Percentiles rank a stretch among this genome's conserved stretches.
phyloP scores from a whole-genome alignment of 768 basidiomycete species.

The Pisolithus sp. region DNA sequence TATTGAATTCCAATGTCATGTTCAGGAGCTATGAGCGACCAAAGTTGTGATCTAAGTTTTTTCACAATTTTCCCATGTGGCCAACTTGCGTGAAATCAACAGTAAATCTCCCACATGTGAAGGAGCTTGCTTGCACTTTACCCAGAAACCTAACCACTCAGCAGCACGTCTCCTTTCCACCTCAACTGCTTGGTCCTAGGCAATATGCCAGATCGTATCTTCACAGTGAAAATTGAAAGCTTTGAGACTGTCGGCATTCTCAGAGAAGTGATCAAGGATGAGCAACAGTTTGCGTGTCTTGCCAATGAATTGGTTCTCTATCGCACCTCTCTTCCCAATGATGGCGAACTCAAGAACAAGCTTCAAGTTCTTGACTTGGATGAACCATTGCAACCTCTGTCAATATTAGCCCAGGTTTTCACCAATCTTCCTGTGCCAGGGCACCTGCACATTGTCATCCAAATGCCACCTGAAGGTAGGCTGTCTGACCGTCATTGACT shows the following conservation, averaged over 20 bases:
- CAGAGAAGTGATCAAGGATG: neutral
- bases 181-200: neutral
- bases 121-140: no score
- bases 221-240: neutral
- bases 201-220: neutral
- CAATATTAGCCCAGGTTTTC: neutral
- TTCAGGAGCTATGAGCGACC: no score
- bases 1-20: no score
- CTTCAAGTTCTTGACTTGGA: neutral
- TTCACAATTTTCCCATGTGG: no score
- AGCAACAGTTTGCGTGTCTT: no score
- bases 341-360: neutral
- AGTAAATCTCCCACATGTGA: no score
- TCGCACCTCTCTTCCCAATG: neutral
- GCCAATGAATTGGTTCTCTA: no score
- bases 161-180: neutral
- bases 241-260: neutral
- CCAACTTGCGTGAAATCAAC: no score
- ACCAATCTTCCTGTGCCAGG: neutral
- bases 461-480: neutral
- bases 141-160: no score
- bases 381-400: neutral
- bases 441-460: slow-evolving; percentile 1
- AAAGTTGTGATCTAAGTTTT: no score
- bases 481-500: neutral